A percentile compares a stretch with the other conserved stretches of the same genome.
Conservation (phyloP, 139 green algal species). For the Micractinium sp. region DNA sequence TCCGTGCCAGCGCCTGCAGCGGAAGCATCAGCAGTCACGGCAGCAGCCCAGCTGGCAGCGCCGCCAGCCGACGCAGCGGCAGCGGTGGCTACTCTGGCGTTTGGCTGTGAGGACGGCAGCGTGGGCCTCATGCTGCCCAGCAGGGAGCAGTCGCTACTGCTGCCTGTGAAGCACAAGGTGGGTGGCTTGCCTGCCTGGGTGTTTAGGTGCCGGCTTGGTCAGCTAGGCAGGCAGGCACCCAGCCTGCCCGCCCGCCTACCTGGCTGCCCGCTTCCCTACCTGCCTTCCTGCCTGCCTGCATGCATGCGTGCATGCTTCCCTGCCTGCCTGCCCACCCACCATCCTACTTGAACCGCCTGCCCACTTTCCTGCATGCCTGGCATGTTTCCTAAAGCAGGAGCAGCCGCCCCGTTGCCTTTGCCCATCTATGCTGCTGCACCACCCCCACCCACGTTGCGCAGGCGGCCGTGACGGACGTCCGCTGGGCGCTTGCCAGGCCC, state of each 20-base stretch:
- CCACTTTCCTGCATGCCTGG: neutral
- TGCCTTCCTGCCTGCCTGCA: neutral
- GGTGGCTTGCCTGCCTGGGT: neutral
- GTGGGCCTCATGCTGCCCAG: constrained; percentile 33
- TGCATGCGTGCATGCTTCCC: neutral
- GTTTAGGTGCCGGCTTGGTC: neutral
- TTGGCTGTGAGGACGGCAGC: constrained; percentile 43
- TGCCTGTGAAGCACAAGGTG: constrained; percentile 20
- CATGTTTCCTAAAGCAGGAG: neutral
- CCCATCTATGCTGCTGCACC: neutral
- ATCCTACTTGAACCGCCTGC: too few relatives aligned
- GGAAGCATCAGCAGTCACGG: neutral
- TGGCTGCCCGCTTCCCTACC: neutral
- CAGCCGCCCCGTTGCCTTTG: neutral
- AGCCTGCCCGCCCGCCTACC: too few relatives aligned
- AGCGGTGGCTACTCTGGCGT: constrained; percentile 27
- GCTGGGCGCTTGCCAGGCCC: neutral
- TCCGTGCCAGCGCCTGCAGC: neutral
- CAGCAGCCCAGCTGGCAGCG: neutral
- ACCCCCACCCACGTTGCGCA: neutral
- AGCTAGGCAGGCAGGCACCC: too few relatives aligned
- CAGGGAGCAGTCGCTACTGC: constrained; percentile 9
- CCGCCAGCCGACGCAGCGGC: neutral
- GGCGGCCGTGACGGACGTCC: neutral
- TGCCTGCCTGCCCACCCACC: too few relatives aligned